Base-by-base conservation (phyloP, 768 basidiomycete species). In the Rhodotorula kratochvilovae region DNA sequence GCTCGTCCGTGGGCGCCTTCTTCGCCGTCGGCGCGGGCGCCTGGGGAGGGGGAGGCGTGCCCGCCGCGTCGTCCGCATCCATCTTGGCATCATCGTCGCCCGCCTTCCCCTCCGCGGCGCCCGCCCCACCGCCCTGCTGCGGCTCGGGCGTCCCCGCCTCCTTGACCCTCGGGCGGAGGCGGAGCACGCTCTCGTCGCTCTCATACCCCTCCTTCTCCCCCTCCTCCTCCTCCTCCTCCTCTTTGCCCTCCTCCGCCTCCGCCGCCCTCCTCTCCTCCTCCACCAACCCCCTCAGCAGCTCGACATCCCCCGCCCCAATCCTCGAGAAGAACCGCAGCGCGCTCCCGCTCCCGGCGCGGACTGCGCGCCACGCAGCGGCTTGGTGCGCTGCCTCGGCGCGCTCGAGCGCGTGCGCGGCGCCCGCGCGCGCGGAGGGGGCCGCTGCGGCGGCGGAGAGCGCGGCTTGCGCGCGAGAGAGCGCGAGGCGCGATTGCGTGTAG, bases 241-340 rank as follows among this genome's bases (percentile, higher is more conserved):
- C 42, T 39, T 8, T 10, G 7, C 25, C 50, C 58, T n/a, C 48
- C 39, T 61, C 68, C 59, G 19, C 58, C 0, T 29, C 53, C 27
- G n/a, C n/a, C n/a, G n/a, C 31, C 53, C 53, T 57, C 59, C 35
- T 61, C 54, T 16, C 4, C 48, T 15, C 55, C 63, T 16, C 13
- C 39, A 39, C 39, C 39, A 80, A 79, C 33, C 79, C 75, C 25
- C 78, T 73, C 31, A 84, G 83, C 27, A 83, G 75, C 60, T 84
- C 84, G 70, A 93, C 82, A 71, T 92, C 90, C 15, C 89, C 90
- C 12, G 86, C 87, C 27, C 89, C 90, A 70, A 91, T 91, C 81
- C 86, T 88, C 16, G 29, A 85, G 73, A 92, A 92, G 75, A 90
- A 87, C 71, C 87, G 86, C 51, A 91, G 79, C 79, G 91, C 82